Evolutionary conservation across 176 grass and related monocot species (phyloP), one percentile per base, ranked within the genome.

Genomic region (Leersia perrieri): DNA sequence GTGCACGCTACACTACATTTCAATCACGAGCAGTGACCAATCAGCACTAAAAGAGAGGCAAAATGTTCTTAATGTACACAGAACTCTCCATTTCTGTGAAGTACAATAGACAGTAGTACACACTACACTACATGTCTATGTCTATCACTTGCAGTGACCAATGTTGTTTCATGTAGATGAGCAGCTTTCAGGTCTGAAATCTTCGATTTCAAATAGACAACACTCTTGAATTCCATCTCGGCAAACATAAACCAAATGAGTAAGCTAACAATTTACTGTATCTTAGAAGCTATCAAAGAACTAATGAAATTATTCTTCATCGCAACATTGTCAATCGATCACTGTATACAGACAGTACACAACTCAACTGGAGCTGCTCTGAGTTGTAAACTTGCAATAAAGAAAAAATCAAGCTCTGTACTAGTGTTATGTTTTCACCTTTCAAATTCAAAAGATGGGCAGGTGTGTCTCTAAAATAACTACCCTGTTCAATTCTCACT

Each of bases 161-260:
- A 63, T 81, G 51, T 78, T 66, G 34, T 66, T 62, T 31, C 32
- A 77, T 51, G 44, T 82, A 63, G 29, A 87, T 44, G 68, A 51
- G 58, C 63, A 9, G 77, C 68, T 40, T 84, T 88, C 79, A 85
- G 40, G 18, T 85, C 61, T 79, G 83, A 91, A 90, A 95, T 84
- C 78, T 83, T 86, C n/a, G 78, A 88, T 99, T 99, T 91, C 60
- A 99, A 62, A 86, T 75, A 74, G 86, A n/a, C 18, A 28, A 33
- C 86, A 95, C 75, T 98, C 88, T 55, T 79, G 67, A 79, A 75
- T 83, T 78, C 87, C 64, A 74, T 70, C 71, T 70, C 87, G 44
- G 51, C 33, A 85, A 83, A 86, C 47, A 41, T 32, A 72, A 73
- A 40, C 16, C 63, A 72, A 11, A 23, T 31, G 70, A 66, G 38